A percentile compares a stretch with the other conserved stretches of the same genome.
Conservation (phyloP, 1,284 basidiomycete genomes). For the Xerocomus nothofagi region DNA sequence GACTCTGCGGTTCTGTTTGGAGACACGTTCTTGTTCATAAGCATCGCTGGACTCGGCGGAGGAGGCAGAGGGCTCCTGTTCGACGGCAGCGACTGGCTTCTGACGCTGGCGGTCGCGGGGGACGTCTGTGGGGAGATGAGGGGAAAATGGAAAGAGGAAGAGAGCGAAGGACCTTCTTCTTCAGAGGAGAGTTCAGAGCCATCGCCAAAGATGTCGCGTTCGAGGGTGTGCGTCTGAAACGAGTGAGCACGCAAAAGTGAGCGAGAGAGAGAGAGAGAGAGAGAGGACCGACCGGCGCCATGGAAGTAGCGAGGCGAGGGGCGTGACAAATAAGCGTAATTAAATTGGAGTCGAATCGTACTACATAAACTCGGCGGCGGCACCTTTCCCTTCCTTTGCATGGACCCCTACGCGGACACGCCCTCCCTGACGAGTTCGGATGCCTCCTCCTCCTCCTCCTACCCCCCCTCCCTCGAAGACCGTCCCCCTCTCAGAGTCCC, state of each 20-base stretch:
- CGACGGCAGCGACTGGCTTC: conserved; percentile 32
- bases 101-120: conserved; percentile 37
- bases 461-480: conserved; percentile 15
- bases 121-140: conserved; percentile 22
- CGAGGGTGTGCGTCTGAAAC: conserved; percentile 41
- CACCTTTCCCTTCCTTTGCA: conserved; percentile 19
- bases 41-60: conserved; percentile 69
- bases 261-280: too few species aligned
- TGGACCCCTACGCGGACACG: conserved; percentile 29
- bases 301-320: conserved; percentile 6
- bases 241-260: background rate
- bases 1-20: conserved; percentile 27
- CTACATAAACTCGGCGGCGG: too few species aligned
- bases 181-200: conserved; percentile 76
- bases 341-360: conserved; percentile 3
- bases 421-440: conserved; percentile 37
- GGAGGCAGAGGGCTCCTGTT: conserved; percentile 48
- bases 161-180: conserved; percentile 50
- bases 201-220: conserved; percentile 72
- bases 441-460: conserved; percentile 22
- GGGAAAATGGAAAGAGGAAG: fast-evolving
- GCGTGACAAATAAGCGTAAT: conserved; percentile 24
- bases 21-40: conserved; percentile 54
- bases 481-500: conserved; percentile 27
- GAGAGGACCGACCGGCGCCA: conserved; percentile 13